Evolutionary conservation across 1,139 yeast species (phyloP).

Genomic region (Eremothecium sinecaudum): DNA sequence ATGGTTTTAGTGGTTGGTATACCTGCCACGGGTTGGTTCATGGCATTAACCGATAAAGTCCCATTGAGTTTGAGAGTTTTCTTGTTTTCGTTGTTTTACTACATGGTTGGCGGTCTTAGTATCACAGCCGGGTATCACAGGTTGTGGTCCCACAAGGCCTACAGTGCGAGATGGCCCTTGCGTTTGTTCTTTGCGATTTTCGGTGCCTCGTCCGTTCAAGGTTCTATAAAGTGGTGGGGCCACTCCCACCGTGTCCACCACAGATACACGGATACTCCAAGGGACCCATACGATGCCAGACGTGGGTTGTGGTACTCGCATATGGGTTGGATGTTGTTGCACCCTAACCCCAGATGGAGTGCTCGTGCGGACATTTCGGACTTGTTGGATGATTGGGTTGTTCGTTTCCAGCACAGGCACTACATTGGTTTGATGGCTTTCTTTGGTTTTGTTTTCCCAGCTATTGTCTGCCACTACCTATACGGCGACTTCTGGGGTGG

Average conservation of each 20-base stretch:
- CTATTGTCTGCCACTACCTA: slow-evolving; percentile 60
- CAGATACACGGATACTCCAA: slow-evolving; percentile 89
- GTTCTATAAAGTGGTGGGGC: slow-evolving; percentile 98
- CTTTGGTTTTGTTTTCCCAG: slow-evolving; percentile 67
- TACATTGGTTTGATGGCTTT: slow-evolving; percentile 59
- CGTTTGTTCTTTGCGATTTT: slow-evolving; percentile 66
- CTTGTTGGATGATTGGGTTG: slow-evolving; percentile 81
- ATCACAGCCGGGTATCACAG: slow-evolving; percentile 96
- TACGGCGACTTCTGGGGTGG: slow-evolving; percentile 96
- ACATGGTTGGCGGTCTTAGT: slow-evolving; percentile 70
- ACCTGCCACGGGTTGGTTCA: slow-evolving; percentile 55
- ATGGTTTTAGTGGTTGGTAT: slow-evolving; percentile 62
- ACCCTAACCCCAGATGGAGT: slow-evolving; percentile 88
- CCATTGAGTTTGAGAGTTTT: slow-evolving; percentile 56
- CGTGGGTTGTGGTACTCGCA: slow-evolving; percentile 93
- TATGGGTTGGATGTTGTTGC: slow-evolving; percentile 93
- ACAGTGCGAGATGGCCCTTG: slow-evolving; percentile 64
- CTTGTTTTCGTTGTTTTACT: slow-evolving; percentile 51
- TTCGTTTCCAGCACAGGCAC: slow-evolving; percentile 88
- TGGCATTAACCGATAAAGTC: slow-evolving; percentile 39
- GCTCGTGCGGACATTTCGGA: slow-evolving; percentile 96
- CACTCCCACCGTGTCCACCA: slow-evolving; percentile 97
- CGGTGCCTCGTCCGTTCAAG: slow-evolving; percentile 95
- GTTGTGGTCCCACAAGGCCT: slow-evolving; percentile 82
- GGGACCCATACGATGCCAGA: slow-evolving; percentile 97